A percentile compares a stretch with the other conserved stretches of the same genome.
phyloP scores from a whole-genome alignment of 176 grass and related monocot genomes.

The Carex myosuroides region DNA sequence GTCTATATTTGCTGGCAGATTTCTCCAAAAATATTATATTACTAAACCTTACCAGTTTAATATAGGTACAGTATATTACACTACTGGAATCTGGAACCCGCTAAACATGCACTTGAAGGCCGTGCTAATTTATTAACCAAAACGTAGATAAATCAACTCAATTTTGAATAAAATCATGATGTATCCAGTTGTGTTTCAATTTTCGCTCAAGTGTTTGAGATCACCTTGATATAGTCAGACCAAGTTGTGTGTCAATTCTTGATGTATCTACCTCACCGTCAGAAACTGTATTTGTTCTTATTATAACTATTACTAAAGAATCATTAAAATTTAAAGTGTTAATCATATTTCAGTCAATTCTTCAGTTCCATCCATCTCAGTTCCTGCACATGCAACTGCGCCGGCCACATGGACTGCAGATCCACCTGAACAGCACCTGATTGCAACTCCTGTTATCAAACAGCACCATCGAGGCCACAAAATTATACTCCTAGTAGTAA shows the following conservation, averaged over 20 bases:
- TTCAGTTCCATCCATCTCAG: constrained; percentile 28
- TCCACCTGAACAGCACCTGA: constrained; percentile 41
- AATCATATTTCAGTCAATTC: constrained; percentile 50
- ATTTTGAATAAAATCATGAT: not conserved
- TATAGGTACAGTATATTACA: not conserved
- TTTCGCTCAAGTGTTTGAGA: not conserved
- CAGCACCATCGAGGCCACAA: constrained; percentile 48
- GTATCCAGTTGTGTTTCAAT: not conserved
- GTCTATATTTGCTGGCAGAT: constrained; percentile 2
- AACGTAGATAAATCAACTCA: not conserved
- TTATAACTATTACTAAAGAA: not conserved
- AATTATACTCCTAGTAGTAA: constrained; percentile 38
- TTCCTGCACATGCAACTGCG: constrained; percentile 32
- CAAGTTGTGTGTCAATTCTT: not conserved
- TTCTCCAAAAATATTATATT: not conserved
- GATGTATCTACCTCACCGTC: not conserved
- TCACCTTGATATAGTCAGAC: not conserved
- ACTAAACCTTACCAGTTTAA: not conserved
- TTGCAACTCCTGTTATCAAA: constrained; percentile 31
- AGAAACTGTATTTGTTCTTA: not conserved
- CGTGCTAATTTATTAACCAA: not conserved
- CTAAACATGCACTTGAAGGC: not conserved
- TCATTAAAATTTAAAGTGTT: not conserved
- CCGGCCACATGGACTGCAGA: constrained; percentile 46
- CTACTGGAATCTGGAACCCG: not conserved